Evolutionary conservation across 1,284 basidiomycete genomes (phyloP), one percentile per base, ranked within the genome.

Genomic region (Ceratobasidium papillatum): DNA sequence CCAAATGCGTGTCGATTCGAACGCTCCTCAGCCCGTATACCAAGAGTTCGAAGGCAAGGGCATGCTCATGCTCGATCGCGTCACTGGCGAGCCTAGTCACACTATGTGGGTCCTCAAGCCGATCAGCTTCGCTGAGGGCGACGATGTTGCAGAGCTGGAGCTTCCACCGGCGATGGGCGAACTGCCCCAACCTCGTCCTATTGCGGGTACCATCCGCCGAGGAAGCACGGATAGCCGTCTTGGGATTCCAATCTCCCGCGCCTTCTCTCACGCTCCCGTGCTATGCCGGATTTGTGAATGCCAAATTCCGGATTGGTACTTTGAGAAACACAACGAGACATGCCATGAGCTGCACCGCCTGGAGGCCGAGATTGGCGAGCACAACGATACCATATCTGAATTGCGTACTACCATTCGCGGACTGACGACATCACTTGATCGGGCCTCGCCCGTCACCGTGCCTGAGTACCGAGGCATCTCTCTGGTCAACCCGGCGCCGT

Each of bases 61-160:
- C 27, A 99, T 99, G 97, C 89, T 99, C 78, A 97, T 99, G 91
- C 89, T 94, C 77, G 95, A 98, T 82, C 90, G 94, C 41, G 90
- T 95, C 80, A 91, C 91, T 71, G 92, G 92, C 3, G 87, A 88
- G 76, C 91, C 95, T 1, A 94, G 96, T 27, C 98, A 99, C 82
- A 98, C 97, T 3, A 99, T 99, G 96, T 99, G 98, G 98, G 96
- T 99, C 52, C 90, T 98, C 81, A 96, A 94, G 80, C 95, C 97
- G 25, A 89, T 94, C 59, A 87, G 89, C 47, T 83, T 88, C 61
- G 87, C 91, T 56, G 89, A 90, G 73, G 89, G 87, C 78, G 88
- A 92, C 78, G 78, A 85, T 88, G 65, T 87, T 85, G 43, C 87
- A 81, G 88, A 54, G 81, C 89, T 75, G 38, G 89, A 89, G 78